Evolutionary conservation across 129 eudicot species (phyloP), one percentile per base, ranked within the genome.

Genomic region (Chrysanthemum makinoi): DNA sequence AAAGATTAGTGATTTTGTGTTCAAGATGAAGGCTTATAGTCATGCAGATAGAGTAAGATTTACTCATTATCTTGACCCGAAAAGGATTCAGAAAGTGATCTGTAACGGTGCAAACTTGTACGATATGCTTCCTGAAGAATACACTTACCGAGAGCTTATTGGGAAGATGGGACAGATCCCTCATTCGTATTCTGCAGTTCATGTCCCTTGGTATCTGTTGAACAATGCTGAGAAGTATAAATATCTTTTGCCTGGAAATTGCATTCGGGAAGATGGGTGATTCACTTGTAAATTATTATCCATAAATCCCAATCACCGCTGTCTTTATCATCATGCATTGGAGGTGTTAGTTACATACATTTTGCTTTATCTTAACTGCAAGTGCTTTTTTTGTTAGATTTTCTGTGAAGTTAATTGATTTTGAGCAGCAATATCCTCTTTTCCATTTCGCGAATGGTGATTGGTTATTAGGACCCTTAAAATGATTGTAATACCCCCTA

Each of bases 151-250:
- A 74, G 96, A 86, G 33, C 84, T 89, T 1, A 89, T 89, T 1
- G 96, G 96, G 80, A 84, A 76, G 39, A 81, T 89, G 96, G 96
- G 96, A 11, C 84, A 88, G 2, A 86, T 89, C 55, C 92, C 96
- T 65, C 88, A 70, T 61, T 82, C 96, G 1, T 82, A 84, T 75
- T 86, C 92, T 0, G 96, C 84, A 0, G 96, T 86, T 33, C 84
- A 86, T 78, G 84, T 89, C 0, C 96, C 96, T 63, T 56, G 82
- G n/a, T 76, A 70, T 70, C 67, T 89, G 81, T 49, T 83, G 65
- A 65, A 70, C 5, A 86, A 83, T 66, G 83, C 87, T 10, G 89
- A 84, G 7, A 78, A 76, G 54, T 86, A 81, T 72, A 89, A 63
- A 66, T 86, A 86, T 64, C 92, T 89, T 62, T 78, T 89, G 69